Percentiles rank a stretch among this genome's conserved stretches.
These are phyloP conservation scores for Colletotrichum tropicale DNA, from an alignment of 2,329 filamentous ascomycete species.

Conservation along the genomic window DNA sequence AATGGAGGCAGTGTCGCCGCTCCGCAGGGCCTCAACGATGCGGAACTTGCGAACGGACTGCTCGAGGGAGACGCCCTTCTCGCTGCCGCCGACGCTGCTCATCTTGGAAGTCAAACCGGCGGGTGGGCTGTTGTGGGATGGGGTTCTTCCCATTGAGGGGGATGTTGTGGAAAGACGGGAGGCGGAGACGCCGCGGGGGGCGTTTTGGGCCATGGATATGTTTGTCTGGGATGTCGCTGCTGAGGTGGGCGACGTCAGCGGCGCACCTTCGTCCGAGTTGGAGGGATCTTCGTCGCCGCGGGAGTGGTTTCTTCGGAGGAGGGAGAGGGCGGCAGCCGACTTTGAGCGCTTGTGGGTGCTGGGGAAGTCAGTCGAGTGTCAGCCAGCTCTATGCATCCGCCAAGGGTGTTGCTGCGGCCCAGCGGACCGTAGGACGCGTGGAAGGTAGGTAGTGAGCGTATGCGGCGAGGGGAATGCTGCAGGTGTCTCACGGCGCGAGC, in stretches of 20 bases:
- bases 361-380: conserved; percentile 16
- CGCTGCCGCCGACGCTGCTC: conserved; percentile 26
- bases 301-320: conserved; percentile 58
- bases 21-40: conserved; percentile 89
- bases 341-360: conserved; percentile 59
- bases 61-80: conserved; percentile 71
- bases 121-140: conserved; percentile 36
- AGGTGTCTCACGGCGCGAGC: neutral
- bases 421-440: neutral
- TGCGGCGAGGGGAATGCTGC: neutral
- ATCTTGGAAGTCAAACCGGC: conserved; percentile 17
- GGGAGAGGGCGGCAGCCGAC: conserved; percentile 54
- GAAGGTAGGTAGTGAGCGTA: neutral
- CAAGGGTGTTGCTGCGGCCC: neutral
- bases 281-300: conserved; percentile 58
- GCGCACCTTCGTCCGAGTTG: conserved; percentile 51
- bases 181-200: conserved; percentile 44
- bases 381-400: neutral
- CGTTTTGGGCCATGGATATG: conserved; percentile 39
- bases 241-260: conserved; percentile 32
- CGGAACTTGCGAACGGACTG: conserved; percentile 95
- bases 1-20: conserved; percentile 88
- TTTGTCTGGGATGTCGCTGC: conserved; percentile 32
- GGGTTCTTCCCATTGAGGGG: conserved; percentile 43
- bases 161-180: conserved; percentile 52